Evolutionary conservation across 2,329 filamentous ascomycete genomes (phyloP).

Genomic region (Penicillium crustosum): DNA sequence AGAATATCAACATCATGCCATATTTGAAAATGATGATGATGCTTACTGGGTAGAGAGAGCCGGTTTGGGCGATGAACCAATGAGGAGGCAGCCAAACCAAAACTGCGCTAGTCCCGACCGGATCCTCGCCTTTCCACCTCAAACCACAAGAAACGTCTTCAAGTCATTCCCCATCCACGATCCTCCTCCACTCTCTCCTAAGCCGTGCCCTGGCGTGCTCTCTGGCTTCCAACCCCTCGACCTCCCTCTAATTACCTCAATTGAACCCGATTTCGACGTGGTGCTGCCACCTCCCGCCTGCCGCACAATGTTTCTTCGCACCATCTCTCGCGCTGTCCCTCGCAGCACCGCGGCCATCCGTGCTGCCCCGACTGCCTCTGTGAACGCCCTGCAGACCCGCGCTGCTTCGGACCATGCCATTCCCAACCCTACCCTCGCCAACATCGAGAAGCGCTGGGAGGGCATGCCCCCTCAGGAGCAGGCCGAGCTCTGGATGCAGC

Average conservation of each 20-base stretch:
- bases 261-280: slow-evolving; percentile 32
- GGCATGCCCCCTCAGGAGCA: slow-evolving; percentile 97
- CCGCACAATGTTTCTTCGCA: slow-evolving; percentile 49
- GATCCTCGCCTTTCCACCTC: slow-evolving; percentile 43
- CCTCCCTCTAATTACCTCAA: slow-evolving; percentile 23
- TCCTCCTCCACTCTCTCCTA: slow-evolving; percentile 33
- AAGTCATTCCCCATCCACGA: slow-evolving; percentile 33
- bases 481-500: slow-evolving; percentile 97
- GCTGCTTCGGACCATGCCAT: slow-evolving; percentile 79
- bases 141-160: slow-evolving; percentile 40
- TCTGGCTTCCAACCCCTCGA: slow-evolving; percentile 21
- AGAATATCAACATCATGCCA: slow-evolving; percentile 6
- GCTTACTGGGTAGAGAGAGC: slow-evolving; percentile 19
- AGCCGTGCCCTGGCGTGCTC: slow-evolving; percentile 28
- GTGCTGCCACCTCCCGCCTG: slow-evolving; percentile 29
- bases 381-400: slow-evolving; percentile 52
- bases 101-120: slow-evolving; percentile 35
- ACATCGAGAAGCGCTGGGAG: slow-evolving; percentile 99
- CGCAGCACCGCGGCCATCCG: slow-evolving; percentile 44
- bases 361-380: slow-evolving; percentile 40
- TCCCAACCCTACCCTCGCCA: slow-evolving; percentile 93
- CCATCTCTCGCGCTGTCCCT: slow-evolving; percentile 47
- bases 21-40: slow-evolving; percentile 23
- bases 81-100: slow-evolving; percentile 35
- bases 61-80: slow-evolving; percentile 31